phyloP scores from a whole-genome alignment of 495 filamentous ascomycete species.

The Neurospora terricola region DNA sequence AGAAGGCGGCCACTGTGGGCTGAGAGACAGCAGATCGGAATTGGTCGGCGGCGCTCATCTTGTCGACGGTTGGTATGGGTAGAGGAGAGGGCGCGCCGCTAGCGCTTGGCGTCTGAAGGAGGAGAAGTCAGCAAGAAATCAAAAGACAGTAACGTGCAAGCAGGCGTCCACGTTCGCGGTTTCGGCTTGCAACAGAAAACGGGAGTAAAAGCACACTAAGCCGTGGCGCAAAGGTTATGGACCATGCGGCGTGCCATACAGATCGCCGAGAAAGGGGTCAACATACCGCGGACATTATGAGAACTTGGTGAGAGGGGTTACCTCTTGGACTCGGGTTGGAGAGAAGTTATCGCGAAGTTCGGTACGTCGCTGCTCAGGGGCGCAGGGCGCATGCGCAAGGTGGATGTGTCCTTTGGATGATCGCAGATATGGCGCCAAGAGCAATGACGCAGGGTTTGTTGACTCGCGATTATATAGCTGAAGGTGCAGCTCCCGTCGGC shows the following conservation, averaged over 20 bases:
- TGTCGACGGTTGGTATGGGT: conserved; percentile 4
- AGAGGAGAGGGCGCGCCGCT: conserved; percentile 1
- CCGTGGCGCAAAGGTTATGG: neutral
- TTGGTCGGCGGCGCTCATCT: conserved; percentile 10
- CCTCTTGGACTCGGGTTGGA: neutral
- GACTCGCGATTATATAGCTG: conserved; percentile 3
- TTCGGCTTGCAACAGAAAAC: neutral
- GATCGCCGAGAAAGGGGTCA: neutral
- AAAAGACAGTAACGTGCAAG: neutral
- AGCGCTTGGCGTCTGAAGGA: conserved; percentile 16
- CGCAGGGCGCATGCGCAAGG: neutral
- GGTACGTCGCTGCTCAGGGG: neutral
- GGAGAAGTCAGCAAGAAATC: neutral
- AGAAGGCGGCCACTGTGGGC: conserved; percentile 81
- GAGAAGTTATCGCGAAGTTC: neutral
- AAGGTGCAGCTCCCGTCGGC: neutral
- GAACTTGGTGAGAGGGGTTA: neutral
- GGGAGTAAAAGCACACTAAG: neutral
- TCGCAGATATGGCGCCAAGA: neutral
- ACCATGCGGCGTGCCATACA: neutral
- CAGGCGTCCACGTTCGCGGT: neutral
- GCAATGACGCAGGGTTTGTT: conserved; percentile 3
- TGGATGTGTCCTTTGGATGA: neutral
- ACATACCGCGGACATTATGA: conserved; percentile 28
- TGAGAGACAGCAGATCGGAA: conserved; percentile 50